Evolutionary conservation across 1,139 yeast species (phyloP).

Genomic region (Taphrina sp.): DNA sequence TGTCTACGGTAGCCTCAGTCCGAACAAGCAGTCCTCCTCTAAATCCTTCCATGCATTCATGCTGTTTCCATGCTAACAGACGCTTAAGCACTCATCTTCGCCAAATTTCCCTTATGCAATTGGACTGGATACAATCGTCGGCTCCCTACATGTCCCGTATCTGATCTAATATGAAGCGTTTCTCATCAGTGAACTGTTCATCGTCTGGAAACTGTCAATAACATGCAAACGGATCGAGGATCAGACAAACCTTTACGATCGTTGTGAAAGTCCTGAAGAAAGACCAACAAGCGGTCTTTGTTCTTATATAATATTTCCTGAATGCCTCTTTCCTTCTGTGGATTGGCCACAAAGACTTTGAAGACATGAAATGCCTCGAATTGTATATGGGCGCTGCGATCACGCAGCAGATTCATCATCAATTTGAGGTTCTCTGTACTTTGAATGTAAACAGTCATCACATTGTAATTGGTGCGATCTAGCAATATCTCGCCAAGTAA

Average conservation of each 20-base stretch:
- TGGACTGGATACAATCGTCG: too few relatives aligned
- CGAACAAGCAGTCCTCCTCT: too few relatives aligned
- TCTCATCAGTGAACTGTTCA: constrained; percentile 69
- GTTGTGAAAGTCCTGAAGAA: constrained; percentile 64
- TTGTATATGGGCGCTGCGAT: constrained; percentile 84
- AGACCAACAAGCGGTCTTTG: constrained; percentile 68
- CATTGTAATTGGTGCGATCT: constrained; percentile 65
- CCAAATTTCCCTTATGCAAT: too few relatives aligned
- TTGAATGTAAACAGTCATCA: constrained; percentile 75
- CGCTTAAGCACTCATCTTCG: too few relatives aligned
- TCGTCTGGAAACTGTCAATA: constrained; percentile 50
- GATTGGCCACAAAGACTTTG: constrained; percentile 87
- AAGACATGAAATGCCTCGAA: constrained; percentile 89
- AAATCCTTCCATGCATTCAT: too few relatives aligned
- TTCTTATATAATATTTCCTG: constrained; percentile 79
- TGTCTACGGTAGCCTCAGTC: too few relatives aligned
- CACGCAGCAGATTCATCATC: constrained; percentile 81
- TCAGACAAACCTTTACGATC: constrained; percentile 46
- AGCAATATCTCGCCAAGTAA: constrained; percentile 73
- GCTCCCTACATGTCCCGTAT: constrained; percentile 57
- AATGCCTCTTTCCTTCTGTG: constrained; percentile 77
- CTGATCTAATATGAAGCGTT: constrained; percentile 72
- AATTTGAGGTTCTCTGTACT: constrained; percentile 78
- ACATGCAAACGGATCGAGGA: neutral
- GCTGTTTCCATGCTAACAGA: too few relatives aligned